Base-by-base conservation (phyloP, 441 rosid species). In the Capsella rubella region DNA sequence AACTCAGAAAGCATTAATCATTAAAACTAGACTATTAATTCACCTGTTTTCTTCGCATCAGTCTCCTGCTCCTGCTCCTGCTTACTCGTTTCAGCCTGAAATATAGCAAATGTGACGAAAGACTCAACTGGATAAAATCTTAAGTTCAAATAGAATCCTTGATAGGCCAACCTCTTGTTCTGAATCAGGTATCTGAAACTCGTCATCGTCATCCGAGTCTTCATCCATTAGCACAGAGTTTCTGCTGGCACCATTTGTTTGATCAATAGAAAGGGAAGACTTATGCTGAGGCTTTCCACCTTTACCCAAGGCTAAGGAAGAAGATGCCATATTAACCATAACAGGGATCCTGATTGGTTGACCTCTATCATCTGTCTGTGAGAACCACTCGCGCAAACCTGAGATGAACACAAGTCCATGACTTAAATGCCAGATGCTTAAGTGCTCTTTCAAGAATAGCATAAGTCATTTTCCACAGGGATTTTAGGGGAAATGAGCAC, bases 361-460 rank as follows among this genome's bases (percentile, higher is more conserved):
- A 82, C 91, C 90, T 76, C 98, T 88, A 81, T 89, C 98, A 86
- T 96, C 99, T 50, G 93, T 91, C 82, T 93, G 98, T 40, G 95
- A 80, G 82, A 93, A 93, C 96, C 97, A 96, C 78, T 96, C 99
- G 1, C 97, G 97, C 81, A 96, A 73, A 72, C 99, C 99, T 96
- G 81, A 57, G 53, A 79, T 53, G 53, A 74, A 49, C 65, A 53
- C 4, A 70, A 67, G 35, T 27, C 31, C 32, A 45, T 60, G 49
- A 66, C n/a, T 42, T 27, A 31, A 12, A 53, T 50, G 64, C 55
- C 12, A 63, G 74, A 43, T 2, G 3, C 12, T 4, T n/a, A 27
- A 32, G 32, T 10, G 15, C 60, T 21, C 47, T 65, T 64, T 58
- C 60, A 69, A 27, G 29, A 45, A 55, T 37, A 56, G 60, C 2